Evolutionary conservation across 345 rosid species (phyloP), one percentile per base, ranked within the genome.

Genomic region (Aquilaria malaccensis): DNA sequence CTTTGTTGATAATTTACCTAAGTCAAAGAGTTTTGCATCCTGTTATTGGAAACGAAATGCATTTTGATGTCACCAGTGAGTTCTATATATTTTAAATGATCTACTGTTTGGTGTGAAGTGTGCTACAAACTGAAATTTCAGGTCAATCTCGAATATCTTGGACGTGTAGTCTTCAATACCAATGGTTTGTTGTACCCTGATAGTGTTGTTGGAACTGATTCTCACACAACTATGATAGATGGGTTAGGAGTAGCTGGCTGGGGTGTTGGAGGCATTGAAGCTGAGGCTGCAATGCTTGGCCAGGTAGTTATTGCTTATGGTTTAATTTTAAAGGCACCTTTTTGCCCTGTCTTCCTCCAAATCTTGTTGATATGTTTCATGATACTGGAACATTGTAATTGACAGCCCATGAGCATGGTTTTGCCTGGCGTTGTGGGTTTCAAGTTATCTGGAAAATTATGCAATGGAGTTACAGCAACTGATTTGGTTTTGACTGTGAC

Each of bases 201-300:
- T 70, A 94, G 99, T 41, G 99, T 90, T 57, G 99, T 94, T 51
- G 99, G 99, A 41, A 94, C 99, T 67, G 99, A 94, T 76, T 94
- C 99, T 41, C 99, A 94, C 70, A 94, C 99, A 50, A 94, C 99
- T 66, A 94, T 94, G 99, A 94, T 94, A 69, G 99, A 94, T 82
- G 99, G 99, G 56, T 61, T 94, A 62, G 99, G 99, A 73, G 99
- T 94, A 70, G 96, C 99, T 78, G 99, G 99, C 61, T 94, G 97
- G 99, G 99, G 99, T 66, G 99, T 94, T 69, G 99, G 99, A 52
- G 99, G 97, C 61, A 94, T 94, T 60, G 99, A 94, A 85, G 97
- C 97, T 29, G 97, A 94, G 78, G 96, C 99, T 49, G 77, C 95
- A 65, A 94, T 94, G 97, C 97, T 94, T 72, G 99, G 99, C 65